Conservation (phyloP, 257 asterid species). For the Solanum pimpinellifolium region DNA sequence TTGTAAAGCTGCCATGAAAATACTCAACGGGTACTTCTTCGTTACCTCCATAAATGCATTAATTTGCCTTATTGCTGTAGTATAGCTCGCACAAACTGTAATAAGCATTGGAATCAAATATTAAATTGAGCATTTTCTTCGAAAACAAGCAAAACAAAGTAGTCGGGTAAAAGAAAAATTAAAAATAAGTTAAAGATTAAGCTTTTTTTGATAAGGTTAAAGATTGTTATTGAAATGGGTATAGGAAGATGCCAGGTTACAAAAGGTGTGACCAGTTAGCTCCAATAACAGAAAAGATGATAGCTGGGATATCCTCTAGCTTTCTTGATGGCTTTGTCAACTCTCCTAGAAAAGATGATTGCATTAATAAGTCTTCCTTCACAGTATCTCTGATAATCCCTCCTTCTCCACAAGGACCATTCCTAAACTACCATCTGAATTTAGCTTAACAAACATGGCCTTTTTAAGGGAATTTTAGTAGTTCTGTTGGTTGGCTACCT, state of each 20-base stretch:
- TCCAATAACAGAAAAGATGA: background rate
- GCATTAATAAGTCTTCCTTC: background rate
- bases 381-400: background rate
- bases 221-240: background rate
- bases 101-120: background rate
- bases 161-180: too few species aligned
- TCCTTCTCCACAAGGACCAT: background rate
- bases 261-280: background rate
- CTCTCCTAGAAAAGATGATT: background rate
- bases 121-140: background rate
- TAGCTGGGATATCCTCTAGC: background rate
- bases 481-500: background rate
- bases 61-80: background rate
- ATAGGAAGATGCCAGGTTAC: background rate
- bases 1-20: constrained; percentile 65
- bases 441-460: background rate
- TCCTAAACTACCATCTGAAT: background rate
- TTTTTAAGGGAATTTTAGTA: background rate
- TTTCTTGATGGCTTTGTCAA: background rate
- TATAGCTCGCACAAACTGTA: background rate
- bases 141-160: background rate
- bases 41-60: background rate
- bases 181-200: background rate
- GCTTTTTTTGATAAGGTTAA: background rate
- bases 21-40: constrained; percentile 54